Evolutionary conservation across 805 yeast species (phyloP).

Genomic region (Metschnikowia bowlesiae): DNA sequence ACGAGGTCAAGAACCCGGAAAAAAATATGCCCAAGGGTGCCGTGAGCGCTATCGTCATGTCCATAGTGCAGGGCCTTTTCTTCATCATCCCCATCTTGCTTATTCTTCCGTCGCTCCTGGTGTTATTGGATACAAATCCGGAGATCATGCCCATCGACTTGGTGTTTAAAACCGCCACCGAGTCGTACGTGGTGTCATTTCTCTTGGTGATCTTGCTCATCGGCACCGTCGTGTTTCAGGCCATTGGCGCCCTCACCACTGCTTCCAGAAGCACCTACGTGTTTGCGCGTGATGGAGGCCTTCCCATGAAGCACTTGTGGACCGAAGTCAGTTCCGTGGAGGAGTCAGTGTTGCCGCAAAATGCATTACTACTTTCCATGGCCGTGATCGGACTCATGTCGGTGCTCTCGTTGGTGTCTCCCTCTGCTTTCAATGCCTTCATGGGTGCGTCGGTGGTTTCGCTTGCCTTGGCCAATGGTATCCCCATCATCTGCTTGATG

Average conservation of each 20-base stretch:
- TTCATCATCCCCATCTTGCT: slow-evolving; percentile 69
- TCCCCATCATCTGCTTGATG: slow-evolving; percentile 65
- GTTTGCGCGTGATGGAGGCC: slow-evolving; percentile 78
- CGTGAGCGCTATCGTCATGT: slow-evolving; percentile 56
- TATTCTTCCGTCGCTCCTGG: slow-evolving; percentile 62
- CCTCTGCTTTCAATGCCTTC: slow-evolving; percentile 77
- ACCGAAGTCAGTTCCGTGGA: slow-evolving; percentile 55
- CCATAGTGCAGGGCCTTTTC: slow-evolving; percentile 65
- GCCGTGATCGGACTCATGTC: slow-evolving; percentile 57
- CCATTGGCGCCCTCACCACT: slow-evolving; percentile 75
- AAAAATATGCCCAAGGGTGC: slow-evolving; percentile 71
- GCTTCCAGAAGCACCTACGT: slow-evolving; percentile 80
- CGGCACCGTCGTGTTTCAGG: slow-evolving; percentile 71
- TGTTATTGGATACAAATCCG: slow-evolving; percentile 52
- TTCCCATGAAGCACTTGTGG: slow-evolving; percentile 65
- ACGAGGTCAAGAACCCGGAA: slow-evolving; percentile 76
- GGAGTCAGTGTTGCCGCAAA: slow-evolving; percentile 60
- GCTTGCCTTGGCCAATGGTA: slow-evolving; percentile 68
- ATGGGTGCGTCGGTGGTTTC: slow-evolving; percentile 79
- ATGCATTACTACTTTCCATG: slow-evolving; percentile 64
- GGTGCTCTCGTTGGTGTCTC: slow-evolving; percentile 60
- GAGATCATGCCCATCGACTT: slow-evolving; percentile 75
- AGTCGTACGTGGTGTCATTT: slow-evolving; percentile 64
- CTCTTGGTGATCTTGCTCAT: slow-evolving; percentile 60
- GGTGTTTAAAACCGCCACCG: slow-evolving; percentile 66